These are phyloP conservation scores for Solanum hybrid DNA, from an alignment of 305 asterid species.

Conservation along the genomic window DNA sequence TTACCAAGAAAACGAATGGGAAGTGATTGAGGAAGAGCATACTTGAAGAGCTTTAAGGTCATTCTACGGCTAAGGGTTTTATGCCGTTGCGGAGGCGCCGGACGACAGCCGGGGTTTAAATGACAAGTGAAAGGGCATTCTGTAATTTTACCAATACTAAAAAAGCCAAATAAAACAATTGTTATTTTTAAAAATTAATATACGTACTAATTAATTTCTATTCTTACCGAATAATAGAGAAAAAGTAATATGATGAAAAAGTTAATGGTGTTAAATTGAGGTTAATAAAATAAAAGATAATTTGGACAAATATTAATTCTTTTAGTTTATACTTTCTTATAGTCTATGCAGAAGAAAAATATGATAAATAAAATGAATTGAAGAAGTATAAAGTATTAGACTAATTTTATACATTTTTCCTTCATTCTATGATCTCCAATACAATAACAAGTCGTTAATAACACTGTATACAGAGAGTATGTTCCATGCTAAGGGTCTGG, in stretches of 20 bases:
- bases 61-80: constrained; percentile 16
- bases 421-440: background rate
- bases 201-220: background rate
- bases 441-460: background rate
- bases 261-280: background rate
- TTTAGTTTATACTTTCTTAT: background rate
- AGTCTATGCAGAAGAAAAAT: background rate
- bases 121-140: background rate
- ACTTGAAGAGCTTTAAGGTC: constrained; percentile 31
- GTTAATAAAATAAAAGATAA: background rate
- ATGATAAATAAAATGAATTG: background rate
- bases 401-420: background rate
- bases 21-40: constrained; percentile 13
- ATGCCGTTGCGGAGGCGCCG: background rate
- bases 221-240: background rate
- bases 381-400: background rate
- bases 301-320: background rate
- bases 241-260: background rate
- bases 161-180: background rate
- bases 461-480: background rate
- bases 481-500: background rate
- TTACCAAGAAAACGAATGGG: constrained; percentile 17
- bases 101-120: background rate
- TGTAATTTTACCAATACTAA: background rate
- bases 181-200: background rate